A percentile compares a stretch with the other conserved stretches of the same genome.
phyloP scores from a whole-genome alignment of 2,329 filamentous ascomycete species.

The Lasiodiplodia gonubiensis region DNA sequence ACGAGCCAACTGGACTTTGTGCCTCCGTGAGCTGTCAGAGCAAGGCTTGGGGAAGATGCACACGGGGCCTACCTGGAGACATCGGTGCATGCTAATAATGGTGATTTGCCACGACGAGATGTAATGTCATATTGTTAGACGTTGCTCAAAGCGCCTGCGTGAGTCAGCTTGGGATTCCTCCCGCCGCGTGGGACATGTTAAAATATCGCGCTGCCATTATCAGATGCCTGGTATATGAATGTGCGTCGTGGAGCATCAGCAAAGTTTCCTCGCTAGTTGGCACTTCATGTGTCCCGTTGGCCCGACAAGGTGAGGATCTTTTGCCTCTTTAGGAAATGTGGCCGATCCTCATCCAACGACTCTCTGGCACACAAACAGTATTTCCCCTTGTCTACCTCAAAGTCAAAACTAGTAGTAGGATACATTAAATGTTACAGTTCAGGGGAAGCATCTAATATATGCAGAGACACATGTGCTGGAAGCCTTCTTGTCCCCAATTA shows the following conservation, averaged over 20 bases:
- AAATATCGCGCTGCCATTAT: background rate
- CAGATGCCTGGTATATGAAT: background rate
- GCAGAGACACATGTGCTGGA: background rate
- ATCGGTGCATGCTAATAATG: no score
- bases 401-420: background rate
- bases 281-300: background rate
- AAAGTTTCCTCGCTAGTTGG: background rate
- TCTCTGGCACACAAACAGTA: background rate
- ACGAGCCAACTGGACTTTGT: background rate
- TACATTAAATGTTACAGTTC: no score
- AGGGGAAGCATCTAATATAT: background rate
- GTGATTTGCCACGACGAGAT: background rate
- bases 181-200: background rate
- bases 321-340: constrained; percentile 4
- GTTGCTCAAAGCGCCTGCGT: background rate
- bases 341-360: constrained; percentile 7
- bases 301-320: background rate
- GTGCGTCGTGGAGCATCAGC: background rate
- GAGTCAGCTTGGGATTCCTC: background rate
- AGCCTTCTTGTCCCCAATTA: background rate
- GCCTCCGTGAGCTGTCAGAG: background rate
- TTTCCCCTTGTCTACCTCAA: background rate
- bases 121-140: background rate
- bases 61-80: background rate
- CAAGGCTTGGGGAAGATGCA: background rate